Evolutionary conservation across 2,329 filamentous ascomycete species (phyloP), one percentile per base, ranked within the genome.

Genomic region (Fusarium praegraminearum): DNA sequence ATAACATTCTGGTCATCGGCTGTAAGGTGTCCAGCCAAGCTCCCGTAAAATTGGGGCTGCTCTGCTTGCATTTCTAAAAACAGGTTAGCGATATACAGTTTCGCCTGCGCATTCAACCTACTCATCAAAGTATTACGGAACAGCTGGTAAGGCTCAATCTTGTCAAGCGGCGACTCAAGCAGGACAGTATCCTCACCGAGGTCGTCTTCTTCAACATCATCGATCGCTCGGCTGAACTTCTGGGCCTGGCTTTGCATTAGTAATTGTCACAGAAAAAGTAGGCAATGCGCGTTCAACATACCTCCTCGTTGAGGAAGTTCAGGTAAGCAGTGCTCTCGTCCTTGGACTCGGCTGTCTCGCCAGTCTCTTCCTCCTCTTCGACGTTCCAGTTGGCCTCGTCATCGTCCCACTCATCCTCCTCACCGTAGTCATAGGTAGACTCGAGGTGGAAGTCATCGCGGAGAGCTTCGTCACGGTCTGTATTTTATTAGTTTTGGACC

Each of bases 321-420:
- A 99, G 88, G 78, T 99, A 99, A 8, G 95, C 93, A 26, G 92
- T 91, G 78, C 93, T 96, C 81, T 98, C 95, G 75, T 98, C 95
- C 76, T 94, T 92, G 74, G 90, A 86, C 66, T 97, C 91, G 5
- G 79, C 80, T 16, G 81, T 76, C 56, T 87, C 87, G 68, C 93
- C 92, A 30, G 88, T 88, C 28, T 89, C 89, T 67, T 89, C 86
- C 62, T 91, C 90, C 38, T 91, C 87, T 70, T 93, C 92, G 44
- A 86, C 90, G 62, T 90, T 89, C 93, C 93, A 97, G 77, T 92
- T 89, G 52, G 89, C 89, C 57, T 93, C 94, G 40, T 94, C 93
- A 43, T 94, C 93, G 49, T 91, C 91, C 83, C 92, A 93, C 64
- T 93, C 92, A 51, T 97, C 93, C 18, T 94, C 93, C 20, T 90